phyloP scores from a whole-genome alignment of 116 monocot genomes.

The Trichopus zeylanicus region DNA sequence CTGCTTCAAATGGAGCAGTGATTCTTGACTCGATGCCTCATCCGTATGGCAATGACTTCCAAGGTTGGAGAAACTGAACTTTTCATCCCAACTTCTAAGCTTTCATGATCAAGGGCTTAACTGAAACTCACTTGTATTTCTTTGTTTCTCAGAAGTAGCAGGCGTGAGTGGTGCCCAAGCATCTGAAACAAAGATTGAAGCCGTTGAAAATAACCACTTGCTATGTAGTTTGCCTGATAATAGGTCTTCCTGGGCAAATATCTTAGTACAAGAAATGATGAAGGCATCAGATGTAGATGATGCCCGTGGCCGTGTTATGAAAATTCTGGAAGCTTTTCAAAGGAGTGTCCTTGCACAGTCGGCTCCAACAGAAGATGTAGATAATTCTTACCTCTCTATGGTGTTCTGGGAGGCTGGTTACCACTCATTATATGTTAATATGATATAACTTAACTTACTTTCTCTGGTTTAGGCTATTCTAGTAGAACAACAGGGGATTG shows the following conservation, averaged over 20 bases:
- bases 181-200: slow-evolving; percentile 30
- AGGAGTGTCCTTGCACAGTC: slow-evolving; percentile 28
- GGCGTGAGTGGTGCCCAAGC: slow-evolving; percentile 22
- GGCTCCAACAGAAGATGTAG: slow-evolving; percentile 41
- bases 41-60: slow-evolving; percentile 15
- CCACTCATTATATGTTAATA: not conserved
- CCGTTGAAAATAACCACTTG: slow-evolving; percentile 5
- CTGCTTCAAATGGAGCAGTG: slow-evolving; percentile 21
- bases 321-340: slow-evolving; percentile 67
- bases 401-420: not conserved
- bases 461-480: not conserved
- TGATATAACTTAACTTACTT: not conserved
- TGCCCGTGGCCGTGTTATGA: slow-evolving; percentile 45
- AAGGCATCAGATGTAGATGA: slow-evolving; percentile 65
- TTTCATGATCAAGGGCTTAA: too few species aligned
- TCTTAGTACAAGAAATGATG: slow-evolving; percentile 84
- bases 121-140: not conserved
- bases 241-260: slow-evolving; percentile 64
- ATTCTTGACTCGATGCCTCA: slow-evolving; percentile 2
- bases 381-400: not conserved
- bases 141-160: slow-evolving; percentile 7
- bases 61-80: slow-evolving; percentile 42
- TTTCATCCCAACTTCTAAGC: too few species aligned
- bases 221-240: slow-evolving; percentile 3
- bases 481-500: slow-evolving; percentile 39